phyloP scores from a whole-genome alignment of 331 rosid genomes.

The Rosa hybrid region DNA sequence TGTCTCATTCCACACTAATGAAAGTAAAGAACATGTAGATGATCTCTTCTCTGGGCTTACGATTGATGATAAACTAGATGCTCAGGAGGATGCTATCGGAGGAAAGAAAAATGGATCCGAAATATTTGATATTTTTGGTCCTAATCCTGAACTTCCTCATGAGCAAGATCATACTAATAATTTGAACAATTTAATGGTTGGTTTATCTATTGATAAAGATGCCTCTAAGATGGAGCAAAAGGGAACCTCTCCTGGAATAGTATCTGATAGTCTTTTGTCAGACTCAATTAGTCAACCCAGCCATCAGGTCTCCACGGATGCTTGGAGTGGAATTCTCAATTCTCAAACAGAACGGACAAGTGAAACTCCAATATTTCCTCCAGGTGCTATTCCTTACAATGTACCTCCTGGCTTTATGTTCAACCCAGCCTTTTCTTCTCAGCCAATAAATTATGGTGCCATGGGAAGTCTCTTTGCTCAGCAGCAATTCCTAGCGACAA shows the following conservation, averaged over 20 bases:
- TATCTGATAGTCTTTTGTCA: conserved; percentile 50
- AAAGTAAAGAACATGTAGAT: conserved; percentile 53
- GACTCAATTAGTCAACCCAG: conserved; percentile 44
- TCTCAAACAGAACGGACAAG: conserved; percentile 56
- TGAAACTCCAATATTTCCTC: conserved; percentile 59
- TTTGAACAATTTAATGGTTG: conserved; percentile 59
- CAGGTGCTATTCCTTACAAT: conserved; percentile 60
- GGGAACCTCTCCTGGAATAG: conserved; percentile 41
- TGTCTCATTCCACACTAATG: conserved; percentile 73
- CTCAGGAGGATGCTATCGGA: conserved; percentile 28
- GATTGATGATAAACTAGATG: conserved; percentile 54
- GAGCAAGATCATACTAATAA: conserved; percentile 42
- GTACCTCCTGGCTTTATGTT: conserved; percentile 61
- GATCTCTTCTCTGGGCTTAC: conserved; percentile 86
- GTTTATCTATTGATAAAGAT: conserved; percentile 62
- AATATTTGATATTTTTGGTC: conserved; percentile 68
- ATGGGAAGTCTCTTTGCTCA: conserved; percentile 80
- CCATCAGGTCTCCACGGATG: conserved; percentile 40
- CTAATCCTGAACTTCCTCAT: conserved; percentile 38
- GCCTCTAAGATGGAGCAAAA: conserved; percentile 47
- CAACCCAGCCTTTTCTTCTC: conserved; percentile 73
- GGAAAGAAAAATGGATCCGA: conserved; percentile 50
- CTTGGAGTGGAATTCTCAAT: conserved; percentile 50
- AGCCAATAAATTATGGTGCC: conserved; percentile 72
- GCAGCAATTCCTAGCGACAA: conserved; percentile 74